Percentiles rank a stretch among this genome's conserved stretches.
Evolutionary conservation across 176 grass and related monocot genomes (phyloP).

Genomic region (Echinochloa phyllopogon): DNA sequence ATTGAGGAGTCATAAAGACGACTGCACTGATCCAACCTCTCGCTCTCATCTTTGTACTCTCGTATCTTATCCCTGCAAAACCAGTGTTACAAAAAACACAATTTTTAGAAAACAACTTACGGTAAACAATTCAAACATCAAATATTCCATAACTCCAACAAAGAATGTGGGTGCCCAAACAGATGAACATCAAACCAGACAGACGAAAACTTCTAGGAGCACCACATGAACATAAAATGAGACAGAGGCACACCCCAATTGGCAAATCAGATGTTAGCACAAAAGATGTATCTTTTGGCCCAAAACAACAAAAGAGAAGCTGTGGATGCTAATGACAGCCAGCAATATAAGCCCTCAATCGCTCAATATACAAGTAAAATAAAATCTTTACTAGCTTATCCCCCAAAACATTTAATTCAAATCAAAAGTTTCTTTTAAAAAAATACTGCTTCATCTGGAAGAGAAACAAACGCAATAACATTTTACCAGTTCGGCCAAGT

Average conservation of each 20-base stretch:
- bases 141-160: not conserved
- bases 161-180: not conserved
- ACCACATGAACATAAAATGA: not conserved
- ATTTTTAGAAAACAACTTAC: constrained; percentile 4
- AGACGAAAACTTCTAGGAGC: not conserved
- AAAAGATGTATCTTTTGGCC: constrained; percentile 4
- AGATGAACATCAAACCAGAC: not conserved
- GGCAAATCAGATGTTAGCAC: constrained; percentile 1
- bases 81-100: not conserved
- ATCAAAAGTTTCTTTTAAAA: not conserved
- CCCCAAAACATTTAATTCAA: not conserved
- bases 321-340: not conserved
- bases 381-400: not conserved
- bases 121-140: constrained; percentile 18
- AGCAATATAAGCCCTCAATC: not conserved
- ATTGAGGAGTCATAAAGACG: constrained; percentile 90
- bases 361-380: not conserved
- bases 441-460: not conserved
- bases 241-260: not conserved
- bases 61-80: constrained; percentile 76
- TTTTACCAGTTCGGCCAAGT: not conserved
- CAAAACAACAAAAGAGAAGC: constrained; percentile 11
- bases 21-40: constrained; percentile 84
- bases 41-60: constrained; percentile 85
- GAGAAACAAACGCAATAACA: not conserved